Evolutionary conservation across 1,284 basidiomycete species (phyloP), one percentile per base, ranked within the genome.

Genomic region (Papiliotrema laurentii): DNA sequence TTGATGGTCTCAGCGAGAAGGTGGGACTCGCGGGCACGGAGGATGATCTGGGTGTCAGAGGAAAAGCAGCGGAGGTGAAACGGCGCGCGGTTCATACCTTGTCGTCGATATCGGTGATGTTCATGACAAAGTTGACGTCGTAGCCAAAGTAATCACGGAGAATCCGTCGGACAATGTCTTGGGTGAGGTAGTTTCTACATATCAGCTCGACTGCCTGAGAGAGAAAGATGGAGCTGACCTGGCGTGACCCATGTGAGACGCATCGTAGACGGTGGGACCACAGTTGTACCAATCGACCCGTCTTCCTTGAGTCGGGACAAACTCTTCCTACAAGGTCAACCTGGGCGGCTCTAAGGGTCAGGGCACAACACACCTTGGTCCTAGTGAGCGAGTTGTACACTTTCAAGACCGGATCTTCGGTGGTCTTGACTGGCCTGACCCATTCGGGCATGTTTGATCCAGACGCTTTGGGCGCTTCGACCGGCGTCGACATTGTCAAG

Each of bases 81-180:
- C 2, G 25, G 11, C 3, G 13, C 10, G 26, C 16, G 51, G 48
- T 39, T 61, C 79, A 60, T 56, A 90, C 94, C 82, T 99, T 99
- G 80, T 98, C 96, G 69, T 99, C 96, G 58, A 99, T 96, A 74
- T 99, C 96, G 4, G 96, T 99, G 64, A 99, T 85, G 75, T 99
- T 99, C 92, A 97, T 97, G 50, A 98, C 94, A 72, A 98, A 97
- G 71, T 97, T 89, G 51, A 98, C 86, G 67, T 97, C 89, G 70
- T 96, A 98, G 39, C 88, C 87, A 75, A 98, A 97, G 75, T 97
- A 97, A 75, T 98, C 92, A 2, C 86, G 80, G 76, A 98, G 79
- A 54, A 99, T 91, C 45, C 96, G 80, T 48, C 96, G 81, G 38
- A 99, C 79, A 61, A 98, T 83, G 72, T 99, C 96, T 73, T 98